Evolutionary conservation across 2,329 filamentous ascomycete genomes (phyloP), one percentile per base, ranked within the genome.

Genomic region (Penicillium nordicum): DNA sequence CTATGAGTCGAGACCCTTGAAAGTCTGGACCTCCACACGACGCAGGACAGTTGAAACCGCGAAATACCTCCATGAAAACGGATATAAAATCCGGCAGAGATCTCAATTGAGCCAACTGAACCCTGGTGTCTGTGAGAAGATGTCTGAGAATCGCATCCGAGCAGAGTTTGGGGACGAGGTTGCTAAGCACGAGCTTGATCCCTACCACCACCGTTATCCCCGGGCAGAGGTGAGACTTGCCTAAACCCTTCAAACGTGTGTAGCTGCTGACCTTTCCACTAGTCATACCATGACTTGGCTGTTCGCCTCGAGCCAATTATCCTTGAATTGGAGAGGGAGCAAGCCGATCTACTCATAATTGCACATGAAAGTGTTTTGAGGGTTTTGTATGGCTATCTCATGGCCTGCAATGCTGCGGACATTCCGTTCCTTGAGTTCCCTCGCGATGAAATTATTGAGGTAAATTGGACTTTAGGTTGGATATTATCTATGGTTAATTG

Each of bases 221-320:
- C 84, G 94, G 60, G 93, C 93, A 58, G 94, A 99, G 81, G 92
- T 92, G 79, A 69, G 77, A 58, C 16, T 34, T 37, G 9, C 4
- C 25, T 18, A 12, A 37, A 11, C 9, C 14, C 12, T 6, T 29
- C 14, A 18, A 30, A 12, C 8, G n/a, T 18, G 9, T 25, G 34
- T 32, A 14, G 2, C 16, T 40, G 36, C 50, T 62, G 34, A 62
- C 38, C 4, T 4, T 32, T 16, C 14, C 7, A 16, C 42, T 27
- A 96, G 89, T 97, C 93, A 9, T 99, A 99, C 74, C 94, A 99
- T 72, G 94, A 99, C 70, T 86, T 99, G 42, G 94, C 94, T n/a
- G 94, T 99, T 57, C 90, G 94, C 23, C 85, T 99, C 45, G 94
- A 99, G 72, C 95, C 94, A 40, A 96, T 99, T 68, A 99, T 99